Conservation (phyloP, 768 basidiomycete genomes). For the Atractiella rhizophila region DNA sequence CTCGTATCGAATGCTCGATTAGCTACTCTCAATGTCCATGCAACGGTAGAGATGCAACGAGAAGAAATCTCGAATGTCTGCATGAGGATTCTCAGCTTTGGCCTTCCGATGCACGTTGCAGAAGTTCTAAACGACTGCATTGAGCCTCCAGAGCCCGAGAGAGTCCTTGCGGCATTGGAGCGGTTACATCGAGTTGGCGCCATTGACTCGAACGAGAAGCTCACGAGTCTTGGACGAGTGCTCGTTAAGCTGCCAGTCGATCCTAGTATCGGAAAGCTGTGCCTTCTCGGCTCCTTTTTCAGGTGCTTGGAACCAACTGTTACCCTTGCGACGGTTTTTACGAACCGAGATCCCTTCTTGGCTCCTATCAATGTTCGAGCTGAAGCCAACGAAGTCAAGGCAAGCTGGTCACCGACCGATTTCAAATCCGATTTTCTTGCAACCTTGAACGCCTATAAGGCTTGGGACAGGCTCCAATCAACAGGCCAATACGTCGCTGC, state of each 20-base stretch:
- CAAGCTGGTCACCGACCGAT: constrained; percentile 41
- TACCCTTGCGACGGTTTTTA: constrained; percentile 70
- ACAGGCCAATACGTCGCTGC: constrained; percentile 39
- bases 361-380: constrained; percentile 31
- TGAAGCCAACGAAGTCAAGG: constrained; percentile 43
- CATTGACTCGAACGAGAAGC: constrained; percentile 41
- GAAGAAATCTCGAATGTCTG: constrained; percentile 57
- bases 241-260: constrained; percentile 74
- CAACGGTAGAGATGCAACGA: constrained; percentile 85
- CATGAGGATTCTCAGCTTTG: constrained; percentile 44
- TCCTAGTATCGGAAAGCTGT: constrained; percentile 63
- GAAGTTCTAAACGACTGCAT: constrained; percentile 63
- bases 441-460: constrained; percentile 50
- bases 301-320: constrained; percentile 40
- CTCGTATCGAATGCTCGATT: constrained; percentile 43
- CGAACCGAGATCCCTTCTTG: constrained; percentile 73
- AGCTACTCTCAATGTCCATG: constrained; percentile 41
- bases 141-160: constrained; percentile 56
- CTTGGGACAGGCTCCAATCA: constrained; percentile 49
- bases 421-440: constrained; percentile 68
- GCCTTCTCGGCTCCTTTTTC: constrained; percentile 77
- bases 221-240: constrained; percentile 68
- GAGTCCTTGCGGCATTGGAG: constrained; percentile 53
- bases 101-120: constrained; percentile 66
- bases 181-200: constrained; percentile 67